Base-by-base conservation (phyloP, 2,329 filamentous ascomycete genomes). In the Talaromyces atroroseus region DNA sequence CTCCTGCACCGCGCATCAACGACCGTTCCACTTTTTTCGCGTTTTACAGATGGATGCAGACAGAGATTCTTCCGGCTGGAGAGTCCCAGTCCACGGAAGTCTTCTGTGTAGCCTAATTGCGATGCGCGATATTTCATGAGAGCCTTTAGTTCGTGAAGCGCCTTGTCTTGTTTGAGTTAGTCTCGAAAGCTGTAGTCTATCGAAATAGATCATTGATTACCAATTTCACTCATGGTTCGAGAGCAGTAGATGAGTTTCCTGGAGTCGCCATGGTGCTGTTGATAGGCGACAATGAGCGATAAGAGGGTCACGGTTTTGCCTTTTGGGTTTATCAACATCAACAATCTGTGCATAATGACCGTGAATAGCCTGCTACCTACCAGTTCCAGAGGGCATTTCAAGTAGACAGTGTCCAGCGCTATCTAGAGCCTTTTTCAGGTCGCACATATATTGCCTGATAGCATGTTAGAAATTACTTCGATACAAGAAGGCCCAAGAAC, bases 171-270 rank as follows among this genome's bases (percentile, higher is more conserved):
- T 51, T 32, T 10, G 18, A 40, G 42, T 54, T 21, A 49, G 51
- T 44, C 34, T 11, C 20, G 23, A n/a, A 26, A 48, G 21, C 23
- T 5, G n/a, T 21, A 57, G n/a, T 34, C 20, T 42, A 18, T 42
- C 14, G 21, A 48, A 6, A 36, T n/a, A 42, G 50, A 11, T n/a
- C 46, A 16, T n/a, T 20, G 18, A 47, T 38, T 49, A 58, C 57
- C 57, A 67, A 99, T 99, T 76, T 99, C 94, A 38, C 94, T 99
- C 92, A 99, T 99, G 56, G 94, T 99, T 77, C 94, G 91, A 61
- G 94, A 99, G 78, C 94, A 99, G 75, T 99, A 99, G 56, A 99
- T 96, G 52, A 99, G 84, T 74, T 99, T 99, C 56, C 95, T 82
- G 66, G 94, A 90, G 69, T 96, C 90, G 2, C 92, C 90, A 66